Base-by-base conservation (phyloP, 2,329 filamentous ascomycete species). In the Grosmannia clavigera region DNA sequence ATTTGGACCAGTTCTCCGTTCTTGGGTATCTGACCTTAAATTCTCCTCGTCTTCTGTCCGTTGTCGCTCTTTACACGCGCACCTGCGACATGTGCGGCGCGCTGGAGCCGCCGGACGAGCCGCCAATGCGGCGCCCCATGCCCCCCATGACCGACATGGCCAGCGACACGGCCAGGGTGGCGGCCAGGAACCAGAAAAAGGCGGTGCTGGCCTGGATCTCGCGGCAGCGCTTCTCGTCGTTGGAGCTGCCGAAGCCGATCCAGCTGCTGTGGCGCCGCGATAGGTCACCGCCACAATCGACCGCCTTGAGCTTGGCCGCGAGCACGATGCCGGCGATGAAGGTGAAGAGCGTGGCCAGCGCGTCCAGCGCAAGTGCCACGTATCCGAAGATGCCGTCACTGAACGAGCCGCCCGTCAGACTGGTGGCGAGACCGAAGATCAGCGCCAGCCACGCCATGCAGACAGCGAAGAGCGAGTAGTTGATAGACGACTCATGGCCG, bases 111-210 rank as follows among this genome's bases (percentile, higher is more conserved):
- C 75, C 66, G 35, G 76, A 77, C n/a, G 58, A 59, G 43, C 61
- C 60, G 19, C 77, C 74, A 58, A 74, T 72, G 59, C 82, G 78
- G 54, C 35, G 4, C 16, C 31, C 11, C 4, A 79, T 76, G 66
- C 79, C 76, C 61, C 79, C 77, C 62, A 75, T 73, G 67, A 83
- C 70, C 60, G 79, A 73, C 64, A 88, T 78, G 68, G 82, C 75
- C 53, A 84, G 70, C 50, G 79, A 78, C 3, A 75, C 83, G 33
- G 76, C 73, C 68, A 86, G 87, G 31, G 80, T 76, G 48, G 75
- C 78, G 70, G 86, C 89, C 56, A 89, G 80, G 74, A 92, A 91
- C 86, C 86, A 92, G 73, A 90, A 79, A 75, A 92, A 92, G 46
- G 82, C 86, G 40, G 81, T 83, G 63, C 81, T 81, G 46, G 88